Evolutionary conservation across 129 eudicot genomes (phyloP), one percentile per base, ranked within the genome.

Genomic region (Flaveria brownii): DNA sequence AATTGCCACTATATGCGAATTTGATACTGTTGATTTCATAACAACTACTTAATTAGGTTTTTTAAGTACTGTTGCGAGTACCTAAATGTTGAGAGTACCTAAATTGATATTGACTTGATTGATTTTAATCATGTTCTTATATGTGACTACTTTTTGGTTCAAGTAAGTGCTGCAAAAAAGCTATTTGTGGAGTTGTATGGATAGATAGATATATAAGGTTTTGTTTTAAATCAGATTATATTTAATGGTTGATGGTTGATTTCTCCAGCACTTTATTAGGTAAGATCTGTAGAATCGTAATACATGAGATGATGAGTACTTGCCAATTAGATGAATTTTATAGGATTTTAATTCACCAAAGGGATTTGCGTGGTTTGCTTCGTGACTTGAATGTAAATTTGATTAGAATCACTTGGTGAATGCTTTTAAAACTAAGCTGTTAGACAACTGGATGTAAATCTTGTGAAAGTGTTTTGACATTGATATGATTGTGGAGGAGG

Each of bases 401-500:
- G 5, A 30, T 30, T 2, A 30, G 5, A 30, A 16, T 64, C 47
- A 64, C 23, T 28, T 25, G 43, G 17, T 57, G 6, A 22, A 23
- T 57, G 64, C 64, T 57, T 57, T 22, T 57, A 0, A 10, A 22
- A 3, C 36, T 57, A 57, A 57, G 36, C 28, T 57, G 2, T 22
- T 57, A 10, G 15, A 16, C 9, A 61, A 26, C 13, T 25, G 42
- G 67, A 61, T 61, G 67, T 26, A 13, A 25, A 61, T 61, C 17
- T 23, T 61, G 28, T 61, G 41, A 61, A 60, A 17, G 41, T 64
- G 70, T 64, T 30, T 64, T 64, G 67, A 26, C 70, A 1, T 15
- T 64, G 13, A 64, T 64, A 61, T 2, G 18, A 9, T 4, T 57
- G 64, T 57, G 64, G 64, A 22, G 2, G 39, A 23, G 2, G 39